These are phyloP conservation scores for Pythium scleroteichum DNA, from an alignment of 352 stramenopile species.

Conservation along the genomic window DNA sequence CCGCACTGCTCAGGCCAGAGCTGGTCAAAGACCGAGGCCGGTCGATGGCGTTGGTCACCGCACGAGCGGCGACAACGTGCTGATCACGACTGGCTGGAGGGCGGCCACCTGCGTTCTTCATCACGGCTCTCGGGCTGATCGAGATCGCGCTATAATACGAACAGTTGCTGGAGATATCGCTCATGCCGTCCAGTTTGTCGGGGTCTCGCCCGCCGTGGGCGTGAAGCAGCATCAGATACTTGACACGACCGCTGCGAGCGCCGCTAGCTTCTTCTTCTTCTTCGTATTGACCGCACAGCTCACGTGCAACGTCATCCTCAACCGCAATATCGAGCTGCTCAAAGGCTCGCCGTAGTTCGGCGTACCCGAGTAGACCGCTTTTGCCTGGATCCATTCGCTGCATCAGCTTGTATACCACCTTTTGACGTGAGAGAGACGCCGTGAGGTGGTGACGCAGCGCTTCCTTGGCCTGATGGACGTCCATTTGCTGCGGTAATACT, in stretches of 20 bases:
- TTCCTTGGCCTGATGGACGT: constrained; percentile 50
- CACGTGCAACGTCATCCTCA: constrained; percentile 39
- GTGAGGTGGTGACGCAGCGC: constrained; percentile 59
- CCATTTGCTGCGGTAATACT: constrained; percentile 22
- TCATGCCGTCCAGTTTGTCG: constrained; percentile 61
- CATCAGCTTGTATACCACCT: constrained; percentile 62
- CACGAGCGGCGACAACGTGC: constrained; percentile 42
- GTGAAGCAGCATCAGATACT: constrained; percentile 68
- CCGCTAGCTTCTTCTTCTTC: constrained; percentile 58
- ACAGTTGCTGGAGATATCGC: constrained; percentile 72
- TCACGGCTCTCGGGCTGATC: constrained; percentile 56
- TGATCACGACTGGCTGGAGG: constrained; percentile 28
- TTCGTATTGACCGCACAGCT: constrained; percentile 48
- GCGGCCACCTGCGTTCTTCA: constrained; percentile 7
- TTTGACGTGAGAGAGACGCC: constrained; percentile 41
- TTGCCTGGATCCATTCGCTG: constrained; percentile 56
- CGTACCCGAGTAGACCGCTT: constrained; percentile 53
- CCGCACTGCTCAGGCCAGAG: constrained; percentile 28
- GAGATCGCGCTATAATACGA: constrained; percentile 77
- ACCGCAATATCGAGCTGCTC: constrained; percentile 55
- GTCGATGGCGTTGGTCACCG: constrained; percentile 52
- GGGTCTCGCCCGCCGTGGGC: constrained; percentile 63
- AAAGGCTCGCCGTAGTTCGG: constrained; percentile 59
- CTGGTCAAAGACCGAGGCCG: constrained; percentile 18
- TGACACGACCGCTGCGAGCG: constrained; percentile 40